Percentiles rank a stretch among this genome's conserved stretches.
Conservation (phyloP, 345 rosid species). For the Noccaea caerulescens region DNA sequence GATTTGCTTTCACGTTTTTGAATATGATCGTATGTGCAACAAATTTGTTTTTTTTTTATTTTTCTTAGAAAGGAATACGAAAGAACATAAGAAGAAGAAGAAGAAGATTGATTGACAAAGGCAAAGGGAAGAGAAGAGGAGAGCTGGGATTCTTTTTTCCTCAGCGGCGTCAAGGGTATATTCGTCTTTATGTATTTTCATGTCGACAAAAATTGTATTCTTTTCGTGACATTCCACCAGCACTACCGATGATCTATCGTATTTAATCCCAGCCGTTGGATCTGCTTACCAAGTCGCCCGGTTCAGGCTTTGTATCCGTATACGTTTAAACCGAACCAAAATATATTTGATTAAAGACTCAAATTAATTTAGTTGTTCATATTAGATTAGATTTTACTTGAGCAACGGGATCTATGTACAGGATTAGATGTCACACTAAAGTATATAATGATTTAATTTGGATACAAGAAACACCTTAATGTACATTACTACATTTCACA, state of each 20-base stretch:
- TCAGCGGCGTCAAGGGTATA: constrained; percentile 40
- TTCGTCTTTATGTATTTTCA: constrained; percentile 36
- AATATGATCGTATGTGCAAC: not conserved
- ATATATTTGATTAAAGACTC: not conserved
- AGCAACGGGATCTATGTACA: no score
- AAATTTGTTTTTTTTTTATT: no score
- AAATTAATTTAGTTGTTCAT: no score
- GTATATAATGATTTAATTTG: not conserved
- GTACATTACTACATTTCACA: constrained; percentile 43
- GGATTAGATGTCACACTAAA: not conserved
- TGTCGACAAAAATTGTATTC: not conserved
- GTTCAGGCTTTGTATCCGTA: not conserved
- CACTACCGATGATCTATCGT: constrained; percentile 22
- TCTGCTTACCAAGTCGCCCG: constrained; percentile 34
- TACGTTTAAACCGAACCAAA: not conserved
- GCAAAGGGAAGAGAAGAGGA: constrained; percentile 16
- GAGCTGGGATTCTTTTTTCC: constrained; percentile 28
- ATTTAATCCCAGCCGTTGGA: constrained; percentile 43
- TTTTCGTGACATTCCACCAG: constrained; percentile 29
- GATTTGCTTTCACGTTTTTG: not conserved
- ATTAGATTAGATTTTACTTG: no score
- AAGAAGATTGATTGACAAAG: constrained; percentile 16
- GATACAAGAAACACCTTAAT: constrained; percentile 22
- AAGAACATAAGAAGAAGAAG: constrained; percentile 1
- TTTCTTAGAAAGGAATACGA: not conserved